A percentile compares a stretch with the other conserved stretches of the same genome.
Evolutionary conservation across 768 basidiomycete species (phyloP).

Genomic region (Guyanaporus albipodus): DNA sequence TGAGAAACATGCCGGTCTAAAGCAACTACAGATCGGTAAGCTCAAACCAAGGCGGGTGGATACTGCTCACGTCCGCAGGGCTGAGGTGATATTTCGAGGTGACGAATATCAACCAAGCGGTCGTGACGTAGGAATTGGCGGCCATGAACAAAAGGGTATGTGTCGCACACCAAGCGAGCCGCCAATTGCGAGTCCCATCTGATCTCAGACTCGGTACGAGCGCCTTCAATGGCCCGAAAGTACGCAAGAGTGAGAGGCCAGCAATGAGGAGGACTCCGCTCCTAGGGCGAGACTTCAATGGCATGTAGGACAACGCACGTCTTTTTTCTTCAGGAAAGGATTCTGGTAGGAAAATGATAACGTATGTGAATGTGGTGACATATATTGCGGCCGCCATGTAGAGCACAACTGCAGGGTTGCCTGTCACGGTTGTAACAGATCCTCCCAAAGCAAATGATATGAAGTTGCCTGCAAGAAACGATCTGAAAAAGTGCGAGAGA

Average conservation of each 20-base stretch:
- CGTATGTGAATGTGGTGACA: constrained; percentile 15
- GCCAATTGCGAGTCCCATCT: constrained; percentile 26
- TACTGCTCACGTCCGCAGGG: constrained; percentile 22
- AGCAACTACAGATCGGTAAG: not conserved
- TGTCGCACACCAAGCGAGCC: constrained; percentile 25
- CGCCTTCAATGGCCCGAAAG: constrained; percentile 26
- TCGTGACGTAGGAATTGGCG: constrained; percentile 8
- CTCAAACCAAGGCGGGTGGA: too few species aligned
- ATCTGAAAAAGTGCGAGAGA: not conserved
- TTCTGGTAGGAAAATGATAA: constrained; percentile 26
- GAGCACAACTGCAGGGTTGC: constrained; percentile 23
- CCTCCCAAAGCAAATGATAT: constrained; percentile 30
- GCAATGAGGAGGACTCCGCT: not conserved
- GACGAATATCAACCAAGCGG: constrained; percentile 20
- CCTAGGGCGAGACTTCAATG: not conserved
- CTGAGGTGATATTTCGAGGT: constrained; percentile 27
- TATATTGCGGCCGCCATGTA: constrained; percentile 14
- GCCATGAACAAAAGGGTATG: constrained; percentile 22
- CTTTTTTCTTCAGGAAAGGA: constrained; percentile 26
- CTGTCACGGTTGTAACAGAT: constrained; percentile 24
- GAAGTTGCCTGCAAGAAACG: constrained; percentile 16
- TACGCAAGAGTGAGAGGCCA: not conserved
- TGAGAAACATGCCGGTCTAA: constrained; percentile 29
- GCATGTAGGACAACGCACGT: constrained; percentile 10
- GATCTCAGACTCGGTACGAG: constrained; percentile 16